Base-by-base conservation (phyloP, 495 filamentous ascomycete genomes). In the Penicillium verhagenii region DNA sequence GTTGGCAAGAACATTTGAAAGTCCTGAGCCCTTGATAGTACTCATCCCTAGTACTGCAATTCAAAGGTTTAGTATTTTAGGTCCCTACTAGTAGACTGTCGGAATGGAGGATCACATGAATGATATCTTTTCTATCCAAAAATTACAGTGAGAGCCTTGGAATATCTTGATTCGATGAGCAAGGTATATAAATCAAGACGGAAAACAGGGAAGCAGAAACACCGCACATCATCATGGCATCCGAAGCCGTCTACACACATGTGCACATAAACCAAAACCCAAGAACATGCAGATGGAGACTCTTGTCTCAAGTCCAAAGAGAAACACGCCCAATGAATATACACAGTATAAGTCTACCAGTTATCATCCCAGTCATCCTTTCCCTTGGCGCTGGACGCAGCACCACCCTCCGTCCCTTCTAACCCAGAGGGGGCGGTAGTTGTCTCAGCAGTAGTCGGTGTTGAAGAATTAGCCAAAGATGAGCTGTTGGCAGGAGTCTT, bases 321-420 rank as follows among this genome's bases (percentile, higher is more conserved):
- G 16, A 40, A 44, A 50, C 47, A 28, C 19, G 39, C 24, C 19
- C 21, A 42, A 29, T 14, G 14, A 29, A 50, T 47, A 59, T 66
- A 64, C 52, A 51, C 35, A 47, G n/a, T n/a, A n/a, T n/a, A n/a
- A n/a, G n/a, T 47, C 72, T 63, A 87, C 83, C 83, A 86, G 65
- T 86, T 82, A 62, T 87, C 83, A 70, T 84, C 82, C 84, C 83
- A 87, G 29, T 83, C 78, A 39, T 85, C 82, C 63, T 82, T 77
- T 42, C 67, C 76, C 43, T 70, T 66, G 7, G 58, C 48, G n/a
- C 68, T 64, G 18, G 66, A 66, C 18, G 72, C 50, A 7, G 64
- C 59, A 16, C 62, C 69, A 56, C 70, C 69, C 43, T 63, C 73
- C 1, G 65, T 68, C 10, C 71, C 73, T 61, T 82, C 67, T 52